Base-by-base conservation (phyloP, 305 asterid genomes). In the Rubia balearica region DNA sequence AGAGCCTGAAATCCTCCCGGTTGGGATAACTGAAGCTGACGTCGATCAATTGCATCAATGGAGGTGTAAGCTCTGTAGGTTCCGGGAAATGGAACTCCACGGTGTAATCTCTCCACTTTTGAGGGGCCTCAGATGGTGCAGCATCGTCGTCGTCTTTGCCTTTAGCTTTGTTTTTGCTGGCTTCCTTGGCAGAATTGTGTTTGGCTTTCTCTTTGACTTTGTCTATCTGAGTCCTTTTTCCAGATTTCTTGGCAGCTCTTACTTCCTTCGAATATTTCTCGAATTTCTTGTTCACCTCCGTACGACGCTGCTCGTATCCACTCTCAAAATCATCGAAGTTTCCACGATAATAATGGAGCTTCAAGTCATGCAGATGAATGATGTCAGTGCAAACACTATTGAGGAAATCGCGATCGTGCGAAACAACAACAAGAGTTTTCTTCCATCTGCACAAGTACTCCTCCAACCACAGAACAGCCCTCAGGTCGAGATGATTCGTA, bases 391-490 rank as follows among this genome's bases (percentile, higher is more conserved):
- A 89, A 13, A 92, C 97, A 0, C 90, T 82, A 56, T 90, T 92
- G 5, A 92, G 93, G 77, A 92, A 92, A 77, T 90, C 98, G 0
- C 95, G 84, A 60, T 92, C 98, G 10, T 92, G 98, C 0, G 98
- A 92, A 72, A 92, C 98, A 42, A 92, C 97, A n/a, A 92, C 92
- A 5, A 92, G 90, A 36, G 98, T 90, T 80, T 92, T 92, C 90
- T 90, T 92, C 98, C 98, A 92, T 76, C 97, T 77, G 88, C 91
- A 86, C 46, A 92, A 76, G 78, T 92, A 92, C 79, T 92, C 98
- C 82, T 92, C 98, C 51, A 92, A 74, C 98, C 98, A 90, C 13
- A 92, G 88, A 77, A 90, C 98, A 51, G 96, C 98, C 81, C 98
- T 80, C 48, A 92, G 95, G 72, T 92, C 97, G 19, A 92, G 97